Conservation (phyloP, 2,329 filamentous ascomycete genomes). For the Diaporthe sp. region DNA sequence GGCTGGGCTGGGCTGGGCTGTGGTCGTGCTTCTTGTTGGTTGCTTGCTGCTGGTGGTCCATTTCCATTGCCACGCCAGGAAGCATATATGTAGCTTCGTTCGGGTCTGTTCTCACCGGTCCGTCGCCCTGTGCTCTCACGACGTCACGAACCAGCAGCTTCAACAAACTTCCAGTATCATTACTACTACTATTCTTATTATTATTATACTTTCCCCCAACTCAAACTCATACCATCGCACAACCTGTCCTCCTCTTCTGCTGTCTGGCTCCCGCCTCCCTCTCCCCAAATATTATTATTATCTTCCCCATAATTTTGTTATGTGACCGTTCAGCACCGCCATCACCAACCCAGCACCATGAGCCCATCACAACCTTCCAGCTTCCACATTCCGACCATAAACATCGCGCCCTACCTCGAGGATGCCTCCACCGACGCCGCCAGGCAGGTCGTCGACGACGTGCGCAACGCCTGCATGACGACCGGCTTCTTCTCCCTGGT, state of each 20-base stretch:
- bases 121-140: neutral
- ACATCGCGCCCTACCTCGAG: constrained; percentile 49
- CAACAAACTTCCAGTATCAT: neutral
- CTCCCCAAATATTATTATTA: neutral
- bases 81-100: constrained; percentile 22
- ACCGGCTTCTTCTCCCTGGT: constrained; percentile 48
- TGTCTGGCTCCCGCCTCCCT: neutral
- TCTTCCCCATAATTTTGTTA: neutral
- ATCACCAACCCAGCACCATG: neutral
- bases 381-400: constrained; percentile 48
- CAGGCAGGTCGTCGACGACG: constrained; percentile 46
- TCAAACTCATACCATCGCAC: neutral
- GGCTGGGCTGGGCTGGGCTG: neutral
- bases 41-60: no score
- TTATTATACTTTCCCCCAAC: neutral
- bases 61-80: constrained; percentile 8
- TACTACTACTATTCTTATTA: neutral
- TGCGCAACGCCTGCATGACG: constrained; percentile 49
- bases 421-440: constrained; percentile 46
- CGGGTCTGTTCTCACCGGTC: constrained; percentile 22
- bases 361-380: neutral
- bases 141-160: constrained; percentile 13
- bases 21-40: neutral
- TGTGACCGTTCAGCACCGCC: neutral
- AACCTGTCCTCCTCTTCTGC: neutral